Conservation (phyloP, 75 land plant genomes). For the Picea glauca region DNA sequence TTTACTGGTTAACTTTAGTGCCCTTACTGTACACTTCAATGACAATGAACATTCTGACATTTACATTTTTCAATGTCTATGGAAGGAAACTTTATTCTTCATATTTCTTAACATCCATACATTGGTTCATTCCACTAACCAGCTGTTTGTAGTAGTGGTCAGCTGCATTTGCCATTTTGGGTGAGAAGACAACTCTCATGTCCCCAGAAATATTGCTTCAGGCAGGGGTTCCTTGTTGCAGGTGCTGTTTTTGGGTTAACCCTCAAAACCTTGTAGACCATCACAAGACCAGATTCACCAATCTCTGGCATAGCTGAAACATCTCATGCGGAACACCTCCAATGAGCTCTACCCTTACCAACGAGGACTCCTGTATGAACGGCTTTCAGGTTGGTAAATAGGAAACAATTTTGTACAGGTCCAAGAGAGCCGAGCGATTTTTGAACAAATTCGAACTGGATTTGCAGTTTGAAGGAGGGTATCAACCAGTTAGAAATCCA, state of each 20-base stretch:
- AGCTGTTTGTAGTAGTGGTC: slow-evolving; percentile 18
- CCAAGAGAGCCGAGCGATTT: too few relatives aligned
- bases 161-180: slow-evolving; percentile 68
- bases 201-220: slow-evolving; percentile 71
- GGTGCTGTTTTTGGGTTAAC: slow-evolving; percentile 41
- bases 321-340: too few relatives aligned
- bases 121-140: slow-evolving; percentile 22
- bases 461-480: too few relatives aligned
- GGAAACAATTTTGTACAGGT: too few relatives aligned
- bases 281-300: too few relatives aligned
- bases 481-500: too few relatives aligned
- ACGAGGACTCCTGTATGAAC: too few relatives aligned
- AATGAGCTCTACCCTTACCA: too few relatives aligned
- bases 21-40: not conserved
- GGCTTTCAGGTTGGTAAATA: too few relatives aligned
- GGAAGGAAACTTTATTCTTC: slow-evolving; percentile 2
- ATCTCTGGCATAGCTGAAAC: too few relatives aligned
- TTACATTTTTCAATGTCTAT: slow-evolving; percentile 3
- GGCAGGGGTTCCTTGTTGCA: slow-evolving; percentile 85
- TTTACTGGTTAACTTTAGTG: not conserved
- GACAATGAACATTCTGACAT: not conserved
- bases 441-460: too few relatives aligned
- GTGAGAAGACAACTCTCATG: slow-evolving; percentile 84
- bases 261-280: slow-evolving; percentile 8
- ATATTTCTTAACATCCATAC: slow-evolving; percentile 20